These are phyloP conservation scores for Potentilla sterilis DNA, from an alignment of 306 rosid species.

Conservation along the genomic window DNA sequence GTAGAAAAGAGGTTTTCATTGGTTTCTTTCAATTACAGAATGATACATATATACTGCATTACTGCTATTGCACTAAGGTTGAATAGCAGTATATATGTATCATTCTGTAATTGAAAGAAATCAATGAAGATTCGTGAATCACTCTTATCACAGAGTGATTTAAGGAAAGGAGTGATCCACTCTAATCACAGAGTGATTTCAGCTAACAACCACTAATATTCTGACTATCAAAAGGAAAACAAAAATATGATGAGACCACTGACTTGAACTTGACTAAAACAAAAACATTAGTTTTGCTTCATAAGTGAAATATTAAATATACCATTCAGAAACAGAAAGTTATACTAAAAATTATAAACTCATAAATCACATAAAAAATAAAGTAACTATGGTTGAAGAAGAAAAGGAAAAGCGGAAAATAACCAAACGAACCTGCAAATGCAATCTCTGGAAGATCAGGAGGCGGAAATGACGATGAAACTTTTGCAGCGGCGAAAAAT, in stretches of 20 bases:
- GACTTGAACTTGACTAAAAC: neutral
- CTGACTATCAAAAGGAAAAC: neutral
- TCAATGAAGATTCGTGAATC: no score
- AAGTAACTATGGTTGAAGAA: constrained; percentile 8
- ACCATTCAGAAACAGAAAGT: neutral
- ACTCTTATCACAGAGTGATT: no score
- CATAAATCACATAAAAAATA: constrained; percentile 1
- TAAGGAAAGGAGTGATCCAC: no score
- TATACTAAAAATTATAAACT: neutral
- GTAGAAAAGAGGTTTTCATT: no score
- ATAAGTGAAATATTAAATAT: neutral
- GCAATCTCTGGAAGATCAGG: constrained; percentile 92
- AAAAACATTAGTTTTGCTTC: neutral
- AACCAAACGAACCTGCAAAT: constrained; percentile 68
- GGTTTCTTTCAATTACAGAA: no score
- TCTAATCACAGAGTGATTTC: no score
- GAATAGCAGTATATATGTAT: no score
- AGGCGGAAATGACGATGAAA: constrained; percentile 88
- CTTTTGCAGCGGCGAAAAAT: constrained; percentile 92
- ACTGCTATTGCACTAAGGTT: no score
- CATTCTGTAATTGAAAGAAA: no score
- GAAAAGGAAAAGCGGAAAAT: neutral
- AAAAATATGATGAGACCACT: neutral
- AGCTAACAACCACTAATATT: no score
- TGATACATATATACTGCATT: no score